A percentile compares a stretch with the other conserved stretches of the same genome.
These are phyloP conservation scores for Artomyces pyxidatus DNA, from an alignment of 768 basidiomycete genomes.

Conservation along the genomic window DNA sequence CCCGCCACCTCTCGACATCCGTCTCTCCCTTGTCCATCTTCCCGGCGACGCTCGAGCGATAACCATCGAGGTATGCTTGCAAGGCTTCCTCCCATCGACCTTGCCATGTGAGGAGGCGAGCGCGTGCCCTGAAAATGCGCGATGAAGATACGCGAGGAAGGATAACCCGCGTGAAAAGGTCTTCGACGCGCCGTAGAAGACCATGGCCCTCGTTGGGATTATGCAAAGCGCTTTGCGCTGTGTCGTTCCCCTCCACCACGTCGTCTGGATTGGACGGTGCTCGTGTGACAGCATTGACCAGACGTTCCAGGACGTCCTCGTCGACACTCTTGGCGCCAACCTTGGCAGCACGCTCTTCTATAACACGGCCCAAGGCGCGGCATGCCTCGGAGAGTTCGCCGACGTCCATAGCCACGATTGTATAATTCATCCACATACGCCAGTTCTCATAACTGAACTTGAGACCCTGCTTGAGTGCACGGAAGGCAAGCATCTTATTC, in stretches of 20 bases:
- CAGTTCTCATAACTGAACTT: slow-evolving; percentile 83
- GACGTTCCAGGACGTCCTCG: slow-evolving; percentile 78
- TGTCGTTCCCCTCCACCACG: slow-evolving; percentile 20
- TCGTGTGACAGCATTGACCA: slow-evolving; percentile 81
- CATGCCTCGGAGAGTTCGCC: slow-evolving; percentile 87
- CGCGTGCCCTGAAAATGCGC: slow-evolving; percentile 78
- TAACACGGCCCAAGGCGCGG: slow-evolving; percentile 72
- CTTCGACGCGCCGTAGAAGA: slow-evolving; percentile 54
- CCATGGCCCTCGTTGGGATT: slow-evolving; percentile 62
- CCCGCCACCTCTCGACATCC: slow-evolving; percentile 60
- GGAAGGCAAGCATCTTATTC: slow-evolving; percentile 85
- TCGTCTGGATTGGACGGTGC: slow-evolving; percentile 33
- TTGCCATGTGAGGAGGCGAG: slow-evolving; percentile 70
- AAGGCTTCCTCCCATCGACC: slow-evolving; percentile 67
- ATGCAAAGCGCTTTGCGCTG: slow-evolving; percentile 17
- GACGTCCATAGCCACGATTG: slow-evolving; percentile 87
- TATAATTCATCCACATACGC: slow-evolving; percentile 99
- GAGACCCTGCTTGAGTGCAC: slow-evolving; percentile 86
- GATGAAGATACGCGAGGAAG: slow-evolving; percentile 75
- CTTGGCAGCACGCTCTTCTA: slow-evolving; percentile 60
- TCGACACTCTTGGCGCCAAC: slow-evolving; percentile 58
- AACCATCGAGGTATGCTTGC: slow-evolving; percentile 79
- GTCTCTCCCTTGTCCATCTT: slow-evolving; percentile 61
- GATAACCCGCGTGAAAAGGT: slow-evolving; percentile 71
- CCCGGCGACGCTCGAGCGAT: slow-evolving; percentile 58